Percentiles rank a stretch among this genome's conserved stretches.
These are phyloP conservation scores for Candida sp. DNA, from an alignment of 1,139 yeast species.

Conservation along the genomic window DNA sequence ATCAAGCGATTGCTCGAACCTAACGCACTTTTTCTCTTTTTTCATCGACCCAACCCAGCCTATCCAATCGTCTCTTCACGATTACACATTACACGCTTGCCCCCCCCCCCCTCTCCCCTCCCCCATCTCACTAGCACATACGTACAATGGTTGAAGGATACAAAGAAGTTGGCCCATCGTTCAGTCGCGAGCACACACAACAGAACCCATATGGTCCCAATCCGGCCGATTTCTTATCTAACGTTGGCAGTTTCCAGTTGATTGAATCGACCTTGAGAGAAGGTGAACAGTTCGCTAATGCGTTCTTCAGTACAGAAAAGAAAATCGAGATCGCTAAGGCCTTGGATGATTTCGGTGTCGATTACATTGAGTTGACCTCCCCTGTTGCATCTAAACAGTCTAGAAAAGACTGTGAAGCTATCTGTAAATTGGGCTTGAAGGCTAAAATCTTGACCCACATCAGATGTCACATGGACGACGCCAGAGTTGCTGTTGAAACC, in stretches of 20 bases:
- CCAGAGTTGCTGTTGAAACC: slow-evolving; percentile 94
- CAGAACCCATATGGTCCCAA: slow-evolving; percentile 93
- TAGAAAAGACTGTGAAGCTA: slow-evolving; percentile 94
- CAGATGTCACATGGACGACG: slow-evolving; percentile 99
- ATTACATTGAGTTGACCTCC: slow-evolving; percentile 95
- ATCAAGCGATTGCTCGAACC: not conserved
- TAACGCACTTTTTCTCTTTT: not conserved
- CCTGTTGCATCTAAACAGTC: slow-evolving; percentile 98
- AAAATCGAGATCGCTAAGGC: slow-evolving; percentile 99
- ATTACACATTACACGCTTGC: not conserved
- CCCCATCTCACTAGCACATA: too few species aligned
- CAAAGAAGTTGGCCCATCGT: slow-evolving; percentile 12
- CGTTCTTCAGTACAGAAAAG: slow-evolving; percentile 93
- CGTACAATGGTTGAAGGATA: slow-evolving; percentile 7
- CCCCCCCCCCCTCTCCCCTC: too few species aligned
- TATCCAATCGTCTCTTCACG: not conserved
- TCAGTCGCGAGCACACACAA: slow-evolving; percentile 6
- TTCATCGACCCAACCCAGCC: not conserved
- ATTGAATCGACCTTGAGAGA: slow-evolving; percentile 97
- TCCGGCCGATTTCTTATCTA: slow-evolving; percentile 91
- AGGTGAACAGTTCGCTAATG: slow-evolving; percentile 99
- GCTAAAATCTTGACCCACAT: slow-evolving; percentile 93
- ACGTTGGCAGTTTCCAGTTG: slow-evolving; percentile 87
- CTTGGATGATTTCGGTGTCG: slow-evolving; percentile 96
- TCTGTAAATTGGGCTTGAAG: slow-evolving; percentile 94